Conservation (phyloP, 2,329 filamentous ascomycete species). For the Parafenestella ontariensis region DNA sequence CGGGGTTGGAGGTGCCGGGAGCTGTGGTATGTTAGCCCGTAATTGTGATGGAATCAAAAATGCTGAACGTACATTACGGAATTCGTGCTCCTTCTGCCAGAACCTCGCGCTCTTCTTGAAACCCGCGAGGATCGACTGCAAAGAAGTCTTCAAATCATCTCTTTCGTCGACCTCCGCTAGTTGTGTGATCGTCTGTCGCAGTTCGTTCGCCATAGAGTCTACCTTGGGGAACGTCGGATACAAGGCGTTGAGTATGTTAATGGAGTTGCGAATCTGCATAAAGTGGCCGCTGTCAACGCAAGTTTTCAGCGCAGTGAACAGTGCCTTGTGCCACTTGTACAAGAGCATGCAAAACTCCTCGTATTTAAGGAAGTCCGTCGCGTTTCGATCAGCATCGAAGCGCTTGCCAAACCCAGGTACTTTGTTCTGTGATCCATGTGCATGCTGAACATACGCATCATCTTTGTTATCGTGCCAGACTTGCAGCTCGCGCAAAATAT, state of each 20-base stretch:
- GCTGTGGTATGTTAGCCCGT: conserved; percentile 24
- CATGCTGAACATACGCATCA: conserved; percentile 79
- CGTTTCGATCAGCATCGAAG: conserved; percentile 73
- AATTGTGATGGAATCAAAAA: neutral
- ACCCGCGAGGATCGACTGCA: conserved; percentile 73
- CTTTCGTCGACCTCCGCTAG: conserved; percentile 65
- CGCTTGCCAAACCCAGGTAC: conserved; percentile 81
- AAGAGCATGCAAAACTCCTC: conserved; percentile 85
- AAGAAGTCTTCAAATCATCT: conserved; percentile 77
- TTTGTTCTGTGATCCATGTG: conserved; percentile 69
- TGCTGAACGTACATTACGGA: conserved; percentile 65
- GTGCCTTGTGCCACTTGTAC: conserved; percentile 87
- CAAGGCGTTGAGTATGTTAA: conserved; percentile 83
- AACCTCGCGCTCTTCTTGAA: conserved; percentile 70
- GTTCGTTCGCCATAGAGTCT: conserved; percentile 80
- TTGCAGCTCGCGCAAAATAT: conserved; percentile 79
- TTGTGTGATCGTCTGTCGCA: conserved; percentile 70
- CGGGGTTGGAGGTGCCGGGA: conserved; percentile 24
- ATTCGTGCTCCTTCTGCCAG: conserved; percentile 79
- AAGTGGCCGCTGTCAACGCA: conserved; percentile 87
- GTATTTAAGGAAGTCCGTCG: conserved; percentile 76
- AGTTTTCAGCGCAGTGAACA: conserved; percentile 79
- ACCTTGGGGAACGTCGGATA: conserved; percentile 85
- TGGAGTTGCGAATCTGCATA: conserved; percentile 97
- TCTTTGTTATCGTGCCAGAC: conserved; percentile 82